phyloP scores from a whole-genome alignment of 306 rosid genomes.

The Glycine latifolia region DNA sequence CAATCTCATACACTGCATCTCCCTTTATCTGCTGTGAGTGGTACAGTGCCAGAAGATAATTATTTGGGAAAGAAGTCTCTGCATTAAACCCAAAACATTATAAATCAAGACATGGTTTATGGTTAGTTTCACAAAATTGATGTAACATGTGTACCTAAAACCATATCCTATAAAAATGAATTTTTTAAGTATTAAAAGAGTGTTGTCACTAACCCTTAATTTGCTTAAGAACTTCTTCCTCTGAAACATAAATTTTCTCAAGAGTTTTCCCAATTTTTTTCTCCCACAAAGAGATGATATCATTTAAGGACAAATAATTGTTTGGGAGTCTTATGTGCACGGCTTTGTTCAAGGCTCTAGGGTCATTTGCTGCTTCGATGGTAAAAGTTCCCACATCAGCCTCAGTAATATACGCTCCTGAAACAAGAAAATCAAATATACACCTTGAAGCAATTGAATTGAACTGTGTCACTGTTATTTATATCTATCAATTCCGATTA shows the following conservation, averaged over 20 bases:
- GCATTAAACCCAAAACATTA: constrained; percentile 4
- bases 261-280: constrained; percentile 54
- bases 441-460: not conserved
- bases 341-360: constrained; percentile 60
- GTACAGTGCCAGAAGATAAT: constrained; percentile 46
- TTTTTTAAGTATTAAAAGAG: not conserved
- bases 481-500: not conserved
- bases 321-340: constrained; percentile 52
- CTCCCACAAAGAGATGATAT: constrained; percentile 58
- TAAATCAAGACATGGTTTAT: not conserved
- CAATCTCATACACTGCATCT: constrained; percentile 57
- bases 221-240: constrained; percentile 55
- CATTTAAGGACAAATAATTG: constrained; percentile 50
- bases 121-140: not conserved
- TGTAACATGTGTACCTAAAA: not conserved
- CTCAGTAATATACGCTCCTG: constrained; percentile 53
- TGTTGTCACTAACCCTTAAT: constrained; percentile 48
- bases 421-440: not conserved
- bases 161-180: not conserved
- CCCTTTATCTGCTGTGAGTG: constrained; percentile 55
- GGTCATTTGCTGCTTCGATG: constrained; percentile 56
- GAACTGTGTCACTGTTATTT: no score
- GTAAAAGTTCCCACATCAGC: constrained; percentile 52
- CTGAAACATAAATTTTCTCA: constrained; percentile 47
- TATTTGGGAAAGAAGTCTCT: constrained; percentile 49